Conservation (phyloP, 2,329 filamentous ascomycete genomes). For the Magnaporthales sp. region DNA sequence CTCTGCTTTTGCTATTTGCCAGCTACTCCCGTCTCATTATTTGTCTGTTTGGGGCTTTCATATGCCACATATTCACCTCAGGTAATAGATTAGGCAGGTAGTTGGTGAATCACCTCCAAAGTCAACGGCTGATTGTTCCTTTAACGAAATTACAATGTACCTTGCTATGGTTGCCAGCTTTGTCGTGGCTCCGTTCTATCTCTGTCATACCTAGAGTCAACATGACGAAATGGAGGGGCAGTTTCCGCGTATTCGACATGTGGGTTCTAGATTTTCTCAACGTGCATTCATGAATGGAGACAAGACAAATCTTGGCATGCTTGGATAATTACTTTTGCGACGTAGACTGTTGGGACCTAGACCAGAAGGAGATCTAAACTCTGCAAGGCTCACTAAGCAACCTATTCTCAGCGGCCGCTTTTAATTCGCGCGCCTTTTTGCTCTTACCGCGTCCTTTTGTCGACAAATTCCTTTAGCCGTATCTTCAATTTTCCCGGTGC, state of each 20-base stretch:
- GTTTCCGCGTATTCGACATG: background rate
- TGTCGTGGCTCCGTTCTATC: background rate
- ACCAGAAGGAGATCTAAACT: too few species aligned
- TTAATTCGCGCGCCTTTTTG: background rate
- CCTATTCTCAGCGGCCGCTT: background rate
- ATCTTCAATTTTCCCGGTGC: background rate
- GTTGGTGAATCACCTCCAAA: background rate
- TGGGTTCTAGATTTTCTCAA: background rate
- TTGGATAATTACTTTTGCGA: background rate
- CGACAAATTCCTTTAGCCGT: background rate
- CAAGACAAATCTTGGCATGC: background rate
- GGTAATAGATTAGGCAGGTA: background rate
- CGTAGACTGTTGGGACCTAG: background rate
- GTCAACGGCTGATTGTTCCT: background rate
- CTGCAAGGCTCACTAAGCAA: conserved; percentile 1
- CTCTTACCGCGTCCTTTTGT: background rate
- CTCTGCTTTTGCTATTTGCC: background rate
- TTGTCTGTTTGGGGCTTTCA: background rate
- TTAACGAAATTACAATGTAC: background rate
- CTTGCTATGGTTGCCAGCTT: background rate
- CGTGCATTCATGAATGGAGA: background rate
- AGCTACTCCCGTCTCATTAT: background rate
- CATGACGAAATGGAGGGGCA: background rate
- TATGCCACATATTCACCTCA: background rate
- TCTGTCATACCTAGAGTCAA: background rate